Conservation (phyloP, 2,329 filamentous ascomycete species). For the Paradendryphiella salina region DNA sequence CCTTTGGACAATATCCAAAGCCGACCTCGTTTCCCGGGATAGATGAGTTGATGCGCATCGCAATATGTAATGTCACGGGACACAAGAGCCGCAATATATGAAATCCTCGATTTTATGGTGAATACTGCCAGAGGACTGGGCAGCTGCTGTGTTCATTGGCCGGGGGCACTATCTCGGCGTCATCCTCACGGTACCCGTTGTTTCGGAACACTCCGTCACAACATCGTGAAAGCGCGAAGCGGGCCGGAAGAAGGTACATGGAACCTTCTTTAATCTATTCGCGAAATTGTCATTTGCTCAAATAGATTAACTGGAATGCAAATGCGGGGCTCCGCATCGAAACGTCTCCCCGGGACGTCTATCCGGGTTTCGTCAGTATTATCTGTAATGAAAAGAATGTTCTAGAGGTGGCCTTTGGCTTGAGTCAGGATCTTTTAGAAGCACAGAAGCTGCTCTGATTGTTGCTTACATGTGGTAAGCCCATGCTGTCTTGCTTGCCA, state of each 20-base stretch:
- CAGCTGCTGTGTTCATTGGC: conserved; percentile 4
- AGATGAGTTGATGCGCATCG: too few relatives aligned
- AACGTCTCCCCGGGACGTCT: conserved; percentile 1
- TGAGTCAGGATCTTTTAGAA: conserved; percentile 8
- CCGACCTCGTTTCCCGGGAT: too few relatives aligned
- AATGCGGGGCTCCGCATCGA: conserved; percentile 14
- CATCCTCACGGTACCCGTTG: conserved; percentile 9
- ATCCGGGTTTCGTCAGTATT: conserved; percentile 12
- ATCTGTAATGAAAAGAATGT: too few relatives aligned
- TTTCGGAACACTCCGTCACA: conserved; percentile 13
- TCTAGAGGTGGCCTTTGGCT: neutral
- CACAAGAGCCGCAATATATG: too few relatives aligned
- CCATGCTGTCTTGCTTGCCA: too few relatives aligned
- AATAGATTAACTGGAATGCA: conserved; percentile 12
- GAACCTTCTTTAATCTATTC: conserved; percentile 14
- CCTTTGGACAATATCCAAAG: too few relatives aligned
- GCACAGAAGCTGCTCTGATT: neutral
- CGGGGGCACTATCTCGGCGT: conserved; percentile 4
- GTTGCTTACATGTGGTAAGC: neutral
- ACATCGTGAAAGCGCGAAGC: neutral
- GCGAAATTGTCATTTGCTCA: conserved; percentile 10
- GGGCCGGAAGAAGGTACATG: conserved; percentile 12
- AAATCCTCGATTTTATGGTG: too few relatives aligned
- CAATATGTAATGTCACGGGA: too few relatives aligned
- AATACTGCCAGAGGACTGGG: neutral